These are phyloP conservation scores for Ceriops zippeliana DNA, from an alignment of 345 rosid species.

Conservation along the genomic window DNA sequence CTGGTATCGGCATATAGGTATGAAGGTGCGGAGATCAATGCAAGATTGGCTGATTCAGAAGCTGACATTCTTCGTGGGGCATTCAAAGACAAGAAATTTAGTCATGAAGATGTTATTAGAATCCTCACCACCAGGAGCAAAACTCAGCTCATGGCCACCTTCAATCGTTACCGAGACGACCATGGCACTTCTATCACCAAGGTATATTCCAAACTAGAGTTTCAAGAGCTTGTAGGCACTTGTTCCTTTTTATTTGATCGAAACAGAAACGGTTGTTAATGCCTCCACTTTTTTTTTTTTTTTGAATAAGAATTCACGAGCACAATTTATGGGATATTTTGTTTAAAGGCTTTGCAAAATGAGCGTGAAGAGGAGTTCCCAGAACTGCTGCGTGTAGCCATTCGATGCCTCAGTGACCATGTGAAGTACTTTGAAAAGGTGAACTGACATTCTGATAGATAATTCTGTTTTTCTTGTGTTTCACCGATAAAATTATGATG, in stretches of 20 bases:
- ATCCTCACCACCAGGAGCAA: conserved; percentile 62
- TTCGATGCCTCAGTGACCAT: conserved; percentile 24
- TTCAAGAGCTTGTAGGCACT: not conserved
- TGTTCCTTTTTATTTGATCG: not conserved
- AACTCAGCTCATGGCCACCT: conserved; percentile 53
- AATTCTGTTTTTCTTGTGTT: not conserved
- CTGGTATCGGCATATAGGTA: conserved; percentile 54
- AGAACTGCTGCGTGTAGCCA: conserved; percentile 16
- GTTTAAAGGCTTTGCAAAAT: conserved; percentile 10
- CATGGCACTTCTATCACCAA: conserved; percentile 49
- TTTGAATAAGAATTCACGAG: not conserved
- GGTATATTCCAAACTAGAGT: conserved; percentile 19
- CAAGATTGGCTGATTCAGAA: conserved; percentile 41
- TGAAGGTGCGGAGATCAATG: conserved; percentile 47
- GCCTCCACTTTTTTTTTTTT: too few species aligned
- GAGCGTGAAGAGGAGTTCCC: conserved; percentile 24
- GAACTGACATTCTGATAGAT: not conserved
- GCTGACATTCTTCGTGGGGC: conserved; percentile 48
- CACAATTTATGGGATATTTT: not conserved
- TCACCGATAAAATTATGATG: not conserved
- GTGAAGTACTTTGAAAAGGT: conserved; percentile 27
- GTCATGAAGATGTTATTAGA: conserved; percentile 56
- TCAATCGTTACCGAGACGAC: conserved; percentile 51
- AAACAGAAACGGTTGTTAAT: too few species aligned
- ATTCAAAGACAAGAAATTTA: conserved; percentile 36